These are phyloP conservation scores for Carex cristatella DNA, from an alignment of 176 grass and related monocot species.

Conservation along the genomic window DNA sequence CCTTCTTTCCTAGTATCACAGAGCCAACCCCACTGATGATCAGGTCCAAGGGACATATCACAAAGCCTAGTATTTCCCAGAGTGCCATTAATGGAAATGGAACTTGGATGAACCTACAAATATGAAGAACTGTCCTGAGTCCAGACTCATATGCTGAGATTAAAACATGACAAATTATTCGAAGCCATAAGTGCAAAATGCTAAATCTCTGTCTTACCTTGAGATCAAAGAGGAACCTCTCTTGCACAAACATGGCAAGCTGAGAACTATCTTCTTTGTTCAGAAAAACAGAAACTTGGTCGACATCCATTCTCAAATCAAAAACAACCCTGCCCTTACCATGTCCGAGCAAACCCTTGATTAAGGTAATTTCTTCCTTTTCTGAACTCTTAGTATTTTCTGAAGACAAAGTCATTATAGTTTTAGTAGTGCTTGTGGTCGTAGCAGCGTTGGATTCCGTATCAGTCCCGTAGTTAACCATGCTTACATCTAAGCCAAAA, in stretches of 20 bases:
- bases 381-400: conserved; percentile 26
- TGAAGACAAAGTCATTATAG: neutral
- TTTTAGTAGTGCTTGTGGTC: neutral
- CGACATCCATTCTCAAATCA: conserved; percentile 94
- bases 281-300: conserved; percentile 91
- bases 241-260: conserved; percentile 96
- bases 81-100: conserved; percentile 77
- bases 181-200: neutral
- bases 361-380: conserved; percentile 63
- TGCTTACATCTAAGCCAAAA: conserved; percentile 78
- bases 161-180: neutral
- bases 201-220: conserved; percentile 54
- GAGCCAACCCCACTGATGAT: conserved; percentile 92
- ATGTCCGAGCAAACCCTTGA: conserved; percentile 91
- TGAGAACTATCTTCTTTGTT: conserved; percentile 93
- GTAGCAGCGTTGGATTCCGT: conserved; percentile 25
- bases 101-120: conserved; percentile 78
- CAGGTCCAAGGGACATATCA: conserved; percentile 89
- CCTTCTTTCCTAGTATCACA: conserved; percentile 84
- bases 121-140: neutral
- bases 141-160: neutral
- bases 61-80: conserved; percentile 93
- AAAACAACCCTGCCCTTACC: conserved; percentile 84
- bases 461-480: conserved; percentile 47
- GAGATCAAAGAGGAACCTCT: conserved; percentile 88